phyloP scores from a whole-genome alignment of 139 green algal species.

The Chlorella ohadii region DNA sequence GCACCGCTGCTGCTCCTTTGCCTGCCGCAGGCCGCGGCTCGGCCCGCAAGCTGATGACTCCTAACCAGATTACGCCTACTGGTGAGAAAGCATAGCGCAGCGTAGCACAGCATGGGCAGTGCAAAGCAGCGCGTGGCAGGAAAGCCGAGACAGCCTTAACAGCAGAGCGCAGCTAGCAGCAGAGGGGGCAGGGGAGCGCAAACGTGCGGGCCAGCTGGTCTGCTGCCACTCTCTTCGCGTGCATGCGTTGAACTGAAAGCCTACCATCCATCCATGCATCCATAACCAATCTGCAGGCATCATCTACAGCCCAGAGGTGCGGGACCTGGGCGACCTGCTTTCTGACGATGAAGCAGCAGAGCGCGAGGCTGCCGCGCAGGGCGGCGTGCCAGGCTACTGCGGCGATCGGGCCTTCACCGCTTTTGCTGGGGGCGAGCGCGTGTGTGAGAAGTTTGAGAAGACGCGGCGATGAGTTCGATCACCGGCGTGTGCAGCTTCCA shows the following conservation, averaged over 20 bases:
- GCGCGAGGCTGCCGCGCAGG: constrained; percentile 63
- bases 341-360: constrained; percentile 73
- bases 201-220: too few species aligned
- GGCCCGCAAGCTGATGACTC: constrained; percentile 7
- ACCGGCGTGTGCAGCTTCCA: too few species aligned
- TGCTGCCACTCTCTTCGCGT: too few species aligned
- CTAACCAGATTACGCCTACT: background rate
- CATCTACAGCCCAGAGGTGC: constrained; percentile 50
- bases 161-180: too few species aligned
- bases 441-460: too few species aligned
- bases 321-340: constrained; percentile 53
- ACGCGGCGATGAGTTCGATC: too few species aligned
- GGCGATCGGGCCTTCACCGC: constrained; percentile 59
- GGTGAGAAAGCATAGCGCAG: background rate
- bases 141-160: too few species aligned
- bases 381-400: constrained; percentile 66
- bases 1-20: background rate
- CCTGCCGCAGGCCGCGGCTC: constrained; percentile 20
- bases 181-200: too few species aligned
- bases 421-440: constrained; percentile 38
- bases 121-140: too few species aligned
- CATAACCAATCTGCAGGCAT: constrained; percentile 8
- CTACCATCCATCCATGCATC: too few species aligned
- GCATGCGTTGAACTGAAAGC: too few species aligned
- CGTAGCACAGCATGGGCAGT: too few species aligned